phyloP scores from a whole-genome alignment of 116 monocot species.

The Cymodocea nodosa region DNA sequence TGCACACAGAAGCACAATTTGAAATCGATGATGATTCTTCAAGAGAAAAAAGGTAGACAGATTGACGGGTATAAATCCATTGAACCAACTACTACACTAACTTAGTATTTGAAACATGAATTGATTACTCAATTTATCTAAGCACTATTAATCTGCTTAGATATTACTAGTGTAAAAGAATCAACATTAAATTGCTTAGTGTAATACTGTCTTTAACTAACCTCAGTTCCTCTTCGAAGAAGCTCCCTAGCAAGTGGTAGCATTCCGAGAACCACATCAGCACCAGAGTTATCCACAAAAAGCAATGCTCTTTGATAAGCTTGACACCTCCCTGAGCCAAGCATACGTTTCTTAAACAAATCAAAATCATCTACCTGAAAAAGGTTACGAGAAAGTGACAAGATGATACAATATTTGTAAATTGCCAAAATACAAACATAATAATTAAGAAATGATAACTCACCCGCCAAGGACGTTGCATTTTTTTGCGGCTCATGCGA shows the following conservation, averaged over 20 bases:
- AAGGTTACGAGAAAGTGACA: too few relatives aligned
- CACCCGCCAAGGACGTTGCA: conserved; percentile 95
- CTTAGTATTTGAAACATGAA: too few relatives aligned
- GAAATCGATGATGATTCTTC: not conserved
- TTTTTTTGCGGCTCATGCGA: conserved; percentile 97
- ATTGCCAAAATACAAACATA: too few relatives aligned
- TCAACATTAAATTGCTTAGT: not conserved
- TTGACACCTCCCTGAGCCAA: conserved; percentile 25
- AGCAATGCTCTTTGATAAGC: conserved; percentile 84
- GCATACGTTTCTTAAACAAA: conserved; percentile 68
- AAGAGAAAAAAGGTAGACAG: not conserved
- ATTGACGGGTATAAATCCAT: too few relatives aligned
- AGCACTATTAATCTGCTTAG: not conserved
- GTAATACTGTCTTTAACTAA: conserved; percentile 5
- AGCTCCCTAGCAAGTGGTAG: conserved; percentile 91
- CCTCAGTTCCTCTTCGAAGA: conserved; percentile 82
- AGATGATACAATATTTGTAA: not conserved
- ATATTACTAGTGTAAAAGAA: not conserved
- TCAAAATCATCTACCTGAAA: conserved; percentile 95
- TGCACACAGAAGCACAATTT: conserved; percentile 13
- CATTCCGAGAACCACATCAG: conserved; percentile 98
- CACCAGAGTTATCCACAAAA: conserved; percentile 98
- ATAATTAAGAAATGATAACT: conserved; percentile 9
- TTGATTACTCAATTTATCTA: too few relatives aligned
- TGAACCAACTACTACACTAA: too few relatives aligned